phyloP scores from a whole-genome alignment of 345 rosid species.

The Aquilaria sinensis region DNA sequence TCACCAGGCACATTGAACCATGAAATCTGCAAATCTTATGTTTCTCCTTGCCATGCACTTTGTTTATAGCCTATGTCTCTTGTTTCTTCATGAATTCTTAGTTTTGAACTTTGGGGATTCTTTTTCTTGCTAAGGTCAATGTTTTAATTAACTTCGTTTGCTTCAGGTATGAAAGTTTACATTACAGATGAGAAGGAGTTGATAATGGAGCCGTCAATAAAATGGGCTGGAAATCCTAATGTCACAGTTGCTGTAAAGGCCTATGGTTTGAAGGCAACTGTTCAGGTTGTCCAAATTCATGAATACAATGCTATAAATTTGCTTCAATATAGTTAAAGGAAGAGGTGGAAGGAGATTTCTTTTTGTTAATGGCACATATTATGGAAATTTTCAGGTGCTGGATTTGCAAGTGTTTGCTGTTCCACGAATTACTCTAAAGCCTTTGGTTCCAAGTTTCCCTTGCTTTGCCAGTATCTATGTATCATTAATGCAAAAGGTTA shows the following conservation, averaged over 20 bases:
- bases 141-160: slow-evolving; percentile 7
- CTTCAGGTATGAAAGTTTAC: slow-evolving; percentile 90
- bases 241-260: slow-evolving; percentile 73
- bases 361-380: slow-evolving; percentile 12
- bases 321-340: neutral
- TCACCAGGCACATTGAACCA: too few relatives aligned
- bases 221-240: slow-evolving; percentile 96
- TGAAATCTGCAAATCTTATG: too few relatives aligned
- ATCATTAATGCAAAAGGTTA: slow-evolving; percentile 95
- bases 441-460: slow-evolving; percentile 90
- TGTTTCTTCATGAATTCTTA: too few relatives aligned
- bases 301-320: neutral
- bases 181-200: slow-evolving; percentile 92
- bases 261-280: slow-evolving; percentile 87
- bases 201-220: slow-evolving; percentile 87
- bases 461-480: slow-evolving; percentile 86
- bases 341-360: neutral
- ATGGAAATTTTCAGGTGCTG: slow-evolving; percentile 46
- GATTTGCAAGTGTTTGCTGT: slow-evolving; percentile 89
- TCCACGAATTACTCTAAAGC: slow-evolving; percentile 95
- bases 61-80: too few relatives aligned
- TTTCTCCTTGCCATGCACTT: too few relatives aligned
- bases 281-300: slow-evolving; percentile 49
- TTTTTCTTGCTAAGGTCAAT: neutral
- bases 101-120: neutral